phyloP scores from a whole-genome alignment of 1,139 yeast genomes.

The Yamadazyma conglobata region DNA sequence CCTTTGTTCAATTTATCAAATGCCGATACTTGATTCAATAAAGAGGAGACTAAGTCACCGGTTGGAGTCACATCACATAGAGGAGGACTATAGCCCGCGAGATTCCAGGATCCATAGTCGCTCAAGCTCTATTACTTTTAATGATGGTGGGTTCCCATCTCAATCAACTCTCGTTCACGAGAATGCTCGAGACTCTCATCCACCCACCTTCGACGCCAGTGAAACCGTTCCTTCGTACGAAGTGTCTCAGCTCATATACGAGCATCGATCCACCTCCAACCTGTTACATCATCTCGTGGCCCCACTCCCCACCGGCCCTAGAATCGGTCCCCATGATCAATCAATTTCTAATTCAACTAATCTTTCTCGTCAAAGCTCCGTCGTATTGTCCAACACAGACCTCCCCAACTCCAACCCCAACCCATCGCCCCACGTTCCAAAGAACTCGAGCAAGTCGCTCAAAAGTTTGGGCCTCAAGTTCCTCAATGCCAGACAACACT shows the following conservation, averaged over 20 bases:
- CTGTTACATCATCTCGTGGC: too few relatives aligned
- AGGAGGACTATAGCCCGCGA: conserved; percentile 32
- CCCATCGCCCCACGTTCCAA: conserved; percentile 2
- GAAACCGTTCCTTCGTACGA: conserved; percentile 47
- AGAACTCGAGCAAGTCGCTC: conserved; percentile 19
- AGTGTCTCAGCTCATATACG: conserved; percentile 38
- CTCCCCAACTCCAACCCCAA: conserved; percentile 2
- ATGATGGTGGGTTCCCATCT: conserved; percentile 5
- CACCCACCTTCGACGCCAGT: too few relatives aligned
- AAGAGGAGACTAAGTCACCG: conserved; percentile 28
- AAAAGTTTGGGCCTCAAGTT: conserved; percentile 63
- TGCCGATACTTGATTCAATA: conserved; percentile 23
- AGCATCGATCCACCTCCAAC: conserved; percentile 5
- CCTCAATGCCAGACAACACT: conserved; percentile 72
- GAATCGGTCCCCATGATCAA: conserved; percentile 1
- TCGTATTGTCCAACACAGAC: conserved; percentile 11
- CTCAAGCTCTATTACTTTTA: conserved; percentile 10
- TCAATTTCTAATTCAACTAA: conserved; percentile 11
- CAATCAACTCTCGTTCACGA: too few relatives aligned
- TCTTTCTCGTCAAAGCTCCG: conserved; percentile 16
- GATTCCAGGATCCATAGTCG: conserved; percentile 11
- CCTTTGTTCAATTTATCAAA: too few relatives aligned
- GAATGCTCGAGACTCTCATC: too few relatives aligned
- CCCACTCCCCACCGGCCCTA: conserved; percentile 1
- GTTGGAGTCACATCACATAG: conserved; percentile 34